Base-by-base conservation (phyloP, 495 filamentous ascomycete species). In the Xylaria longipes region DNA sequence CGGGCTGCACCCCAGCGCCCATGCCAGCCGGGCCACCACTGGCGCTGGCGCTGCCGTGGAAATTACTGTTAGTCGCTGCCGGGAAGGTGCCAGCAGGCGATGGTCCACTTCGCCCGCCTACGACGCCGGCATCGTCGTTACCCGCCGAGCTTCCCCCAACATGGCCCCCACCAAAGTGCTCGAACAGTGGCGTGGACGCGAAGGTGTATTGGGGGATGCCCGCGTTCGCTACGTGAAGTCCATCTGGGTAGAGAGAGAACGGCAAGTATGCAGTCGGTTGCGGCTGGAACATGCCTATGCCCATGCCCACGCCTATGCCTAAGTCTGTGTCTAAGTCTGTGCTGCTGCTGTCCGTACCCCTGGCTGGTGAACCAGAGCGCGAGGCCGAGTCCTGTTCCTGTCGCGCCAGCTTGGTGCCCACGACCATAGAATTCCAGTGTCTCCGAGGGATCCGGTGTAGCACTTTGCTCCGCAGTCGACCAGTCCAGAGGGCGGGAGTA, bases 11-110 rank as follows among this genome's bases (percentile, higher is more conserved):
- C 31, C 76, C 74, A 46, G 91, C 92, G 79, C 87, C 93, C 45
- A 80, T 80, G 39, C 82, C 86, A 43, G 88, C 85, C 25, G 75
- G 92, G 56, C 82, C 86, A 76, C 87, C 86, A 45, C 81, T 93
- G 56, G 75, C 57, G 17, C 83, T 83, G 71, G 80, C 83, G 65
- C 91, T 91, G 46, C 20, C 61, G 50, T 70, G 33, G 61, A 65
- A 65, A 64, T 50, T 50, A 31, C 22, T 45, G 17, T 17, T 65
- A 33, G 58, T 20, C 29, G 68, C 29, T 43, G 35, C 60, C 33
- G 74, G 81, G 48, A 74, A 79, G 60, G 73, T 41, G 52, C 73
- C 71, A 71, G 68, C 73, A 33, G 64, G 39, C 54, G 72, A 58
- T 71, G 74, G 64, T 35, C 75, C 76, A 68, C 72, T 73, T 50